These are phyloP conservation scores for Botrytis pseudocinerea DNA, from an alignment of 2,329 filamentous ascomycete species.

Conservation along the genomic window DNA sequence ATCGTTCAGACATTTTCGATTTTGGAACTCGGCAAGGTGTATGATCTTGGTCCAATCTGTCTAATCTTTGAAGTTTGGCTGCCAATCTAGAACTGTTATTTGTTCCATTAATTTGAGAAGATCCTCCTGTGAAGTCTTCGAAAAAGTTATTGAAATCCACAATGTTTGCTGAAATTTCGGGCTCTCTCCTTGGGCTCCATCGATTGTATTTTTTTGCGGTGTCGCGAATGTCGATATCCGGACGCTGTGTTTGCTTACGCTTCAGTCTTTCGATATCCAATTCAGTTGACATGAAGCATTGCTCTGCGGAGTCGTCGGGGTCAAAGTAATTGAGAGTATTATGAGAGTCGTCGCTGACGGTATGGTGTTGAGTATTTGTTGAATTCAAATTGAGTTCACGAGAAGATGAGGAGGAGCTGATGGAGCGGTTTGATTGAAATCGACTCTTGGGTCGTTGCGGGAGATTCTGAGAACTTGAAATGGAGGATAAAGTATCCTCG, in stretches of 20 bases:
- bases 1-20: conserved; percentile 10
- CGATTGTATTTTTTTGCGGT: conserved; percentile 41
- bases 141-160: conserved; percentile 49
- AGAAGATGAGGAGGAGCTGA: conserved; percentile 6
- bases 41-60: conserved; percentile 33
- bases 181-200: conserved; percentile 36
- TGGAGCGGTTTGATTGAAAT: conserved; percentile 7
- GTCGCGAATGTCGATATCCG: conserved; percentile 36
- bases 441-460: conserved; percentile 15
- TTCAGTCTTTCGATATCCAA: conserved; percentile 15
- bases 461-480: conserved; percentile 9
- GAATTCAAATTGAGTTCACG: conserved; percentile 4
- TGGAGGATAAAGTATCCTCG: conserved; percentile 17
- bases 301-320: conserved; percentile 15
- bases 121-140: conserved; percentile 49
- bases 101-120: conserved; percentile 28
- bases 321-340: conserved; percentile 7
- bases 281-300: conserved; percentile 14
- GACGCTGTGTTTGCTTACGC: conserved; percentile 28
- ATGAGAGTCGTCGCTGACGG: not conserved
- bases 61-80: conserved; percentile 30
- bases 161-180: conserved; percentile 45
- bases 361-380: conserved; percentile 20
- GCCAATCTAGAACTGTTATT: conserved; percentile 13
- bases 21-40: conserved; percentile 4